phyloP scores from a whole-genome alignment of 345 rosid genomes.

The Salix viminalis region DNA sequence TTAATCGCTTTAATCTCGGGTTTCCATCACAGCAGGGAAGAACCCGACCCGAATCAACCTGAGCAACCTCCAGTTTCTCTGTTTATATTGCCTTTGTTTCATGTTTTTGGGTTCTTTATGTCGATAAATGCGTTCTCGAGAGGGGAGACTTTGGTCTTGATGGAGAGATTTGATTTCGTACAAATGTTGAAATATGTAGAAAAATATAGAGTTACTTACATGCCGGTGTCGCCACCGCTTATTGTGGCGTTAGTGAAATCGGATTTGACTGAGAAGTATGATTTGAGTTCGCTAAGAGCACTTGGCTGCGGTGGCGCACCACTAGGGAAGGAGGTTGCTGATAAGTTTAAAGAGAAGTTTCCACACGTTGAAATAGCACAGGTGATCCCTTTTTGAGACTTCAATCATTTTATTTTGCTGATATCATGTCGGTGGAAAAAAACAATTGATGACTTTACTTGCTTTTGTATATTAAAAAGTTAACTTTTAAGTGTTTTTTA shows the following conservation, averaged over 20 bases:
- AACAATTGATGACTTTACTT: too few relatives aligned
- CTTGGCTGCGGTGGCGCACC: slow-evolving; percentile 84
- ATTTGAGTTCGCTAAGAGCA: slow-evolving; percentile 52
- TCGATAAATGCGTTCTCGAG: slow-evolving; percentile 26
- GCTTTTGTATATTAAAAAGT: too few relatives aligned
- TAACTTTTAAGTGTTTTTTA: too few relatives aligned
- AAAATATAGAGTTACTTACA: slow-evolving; percentile 49
- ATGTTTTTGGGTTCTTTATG: slow-evolving; percentile 45
- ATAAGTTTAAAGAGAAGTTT: slow-evolving; percentile 59
- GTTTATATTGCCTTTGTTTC: slow-evolving; percentile 45
- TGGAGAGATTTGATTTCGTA: slow-evolving; percentile 44
- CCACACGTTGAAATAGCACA: slow-evolving; percentile 62
- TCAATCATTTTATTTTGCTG: background rate
- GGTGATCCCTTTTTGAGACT: slow-evolving; percentile 29
- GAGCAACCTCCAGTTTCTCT: slow-evolving; percentile 43
- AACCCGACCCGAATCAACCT: slow-evolving; percentile 3
- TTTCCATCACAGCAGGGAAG: slow-evolving; percentile 12
- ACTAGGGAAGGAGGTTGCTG: slow-evolving; percentile 65
- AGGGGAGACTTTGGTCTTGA: slow-evolving; percentile 43
- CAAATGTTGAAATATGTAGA: slow-evolving; percentile 39
- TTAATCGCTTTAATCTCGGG: slow-evolving; percentile 59
- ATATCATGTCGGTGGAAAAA: too few relatives aligned
- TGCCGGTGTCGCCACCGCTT: slow-evolving; percentile 85
- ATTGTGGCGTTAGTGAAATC: slow-evolving; percentile 63
- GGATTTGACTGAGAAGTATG: slow-evolving; percentile 57